Conservation (phyloP, 2,329 filamentous ascomycete genomes). For the Gliomastix tumulicola region DNA sequence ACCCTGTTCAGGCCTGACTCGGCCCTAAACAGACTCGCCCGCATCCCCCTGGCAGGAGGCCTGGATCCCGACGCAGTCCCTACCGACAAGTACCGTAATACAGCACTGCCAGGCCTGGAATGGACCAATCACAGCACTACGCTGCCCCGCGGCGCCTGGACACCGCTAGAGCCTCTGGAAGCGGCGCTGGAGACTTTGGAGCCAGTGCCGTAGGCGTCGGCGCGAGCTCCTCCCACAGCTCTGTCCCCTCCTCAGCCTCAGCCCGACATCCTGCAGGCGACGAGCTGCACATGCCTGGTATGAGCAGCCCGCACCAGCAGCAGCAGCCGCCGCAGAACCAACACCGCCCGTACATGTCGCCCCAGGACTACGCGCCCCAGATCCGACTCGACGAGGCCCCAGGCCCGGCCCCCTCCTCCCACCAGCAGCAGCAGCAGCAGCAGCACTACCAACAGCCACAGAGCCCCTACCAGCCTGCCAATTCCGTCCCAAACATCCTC, state of each 20-base stretch:
- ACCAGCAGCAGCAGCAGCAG: slow-evolving; percentile 16
- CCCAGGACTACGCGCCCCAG: slow-evolving; percentile 43
- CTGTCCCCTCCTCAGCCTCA: slow-evolving; percentile 6
- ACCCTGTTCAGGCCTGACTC: no score
- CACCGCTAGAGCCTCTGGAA: slow-evolving; percentile 5
- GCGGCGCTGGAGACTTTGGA: not conserved
- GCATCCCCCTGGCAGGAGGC: no score
- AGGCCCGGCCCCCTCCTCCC: slow-evolving; percentile 25
- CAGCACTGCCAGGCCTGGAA: slow-evolving; percentile 9
- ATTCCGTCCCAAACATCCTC: slow-evolving; percentile 49
- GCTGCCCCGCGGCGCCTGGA: slow-evolving; percentile 19
- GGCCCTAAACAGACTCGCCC: no score
- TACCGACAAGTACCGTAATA: no score
- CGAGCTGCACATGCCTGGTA: slow-evolving; percentile 47
- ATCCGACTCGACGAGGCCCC: slow-evolving; percentile 43
- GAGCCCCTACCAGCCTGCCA: slow-evolving; percentile 15
- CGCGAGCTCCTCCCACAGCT: slow-evolving; percentile 6
- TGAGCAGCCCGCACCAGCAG: slow-evolving; percentile 18
- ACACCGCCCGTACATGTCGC: slow-evolving; percentile 31
- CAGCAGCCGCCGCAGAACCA: slow-evolving; percentile 28
- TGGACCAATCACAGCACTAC: slow-evolving; percentile 34
- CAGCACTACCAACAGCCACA: slow-evolving; percentile 23
- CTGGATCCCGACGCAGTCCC: no score
- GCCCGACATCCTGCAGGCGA: slow-evolving; percentile 20
- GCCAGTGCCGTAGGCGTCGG: slow-evolving; percentile 6